These are phyloP conservation scores for Claviceps sorghi DNA, from an alignment of 2,329 filamentous ascomycete species.

Conservation along the genomic window DNA sequence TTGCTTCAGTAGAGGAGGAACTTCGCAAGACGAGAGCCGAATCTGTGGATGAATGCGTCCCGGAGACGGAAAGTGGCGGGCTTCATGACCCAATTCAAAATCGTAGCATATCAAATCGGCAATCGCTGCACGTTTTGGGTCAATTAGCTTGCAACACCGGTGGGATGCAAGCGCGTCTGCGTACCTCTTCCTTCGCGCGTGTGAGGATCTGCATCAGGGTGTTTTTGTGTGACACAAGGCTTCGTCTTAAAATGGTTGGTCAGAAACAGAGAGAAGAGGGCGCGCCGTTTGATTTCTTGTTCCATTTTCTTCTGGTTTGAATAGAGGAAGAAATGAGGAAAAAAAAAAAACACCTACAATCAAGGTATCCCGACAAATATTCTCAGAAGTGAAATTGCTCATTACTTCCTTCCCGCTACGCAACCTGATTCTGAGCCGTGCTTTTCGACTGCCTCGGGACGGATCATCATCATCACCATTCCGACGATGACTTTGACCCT, in stretches of 20 bases:
- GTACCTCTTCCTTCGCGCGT: background rate
- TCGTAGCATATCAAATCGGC: constrained; percentile 3
- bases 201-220: background rate
- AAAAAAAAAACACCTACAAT: background rate
- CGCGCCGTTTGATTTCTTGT: background rate
- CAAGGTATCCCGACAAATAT: background rate
- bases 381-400: constrained; percentile 36
- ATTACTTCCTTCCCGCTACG: constrained; percentile 33
- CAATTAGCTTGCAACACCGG: background rate
- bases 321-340: background rate
- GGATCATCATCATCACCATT: background rate
- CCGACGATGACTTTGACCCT: background rate
- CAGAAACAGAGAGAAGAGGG: background rate
- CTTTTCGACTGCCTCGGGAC: background rate
- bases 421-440: constrained; percentile 13
- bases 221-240: background rate
- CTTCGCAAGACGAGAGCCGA: background rate
- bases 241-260: constrained; percentile 1
- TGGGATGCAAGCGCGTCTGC: background rate
- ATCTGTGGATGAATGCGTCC: background rate
- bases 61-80: background rate
- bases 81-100: background rate
- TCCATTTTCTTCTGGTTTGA: background rate
- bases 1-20: background rate
- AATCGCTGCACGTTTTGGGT: background rate